A percentile compares a stretch with the other conserved stretches of the same genome.
These are phyloP conservation scores for Irpex sp. DNA, from an alignment of 1,284 basidiomycete species.

Conservation along the genomic window DNA sequence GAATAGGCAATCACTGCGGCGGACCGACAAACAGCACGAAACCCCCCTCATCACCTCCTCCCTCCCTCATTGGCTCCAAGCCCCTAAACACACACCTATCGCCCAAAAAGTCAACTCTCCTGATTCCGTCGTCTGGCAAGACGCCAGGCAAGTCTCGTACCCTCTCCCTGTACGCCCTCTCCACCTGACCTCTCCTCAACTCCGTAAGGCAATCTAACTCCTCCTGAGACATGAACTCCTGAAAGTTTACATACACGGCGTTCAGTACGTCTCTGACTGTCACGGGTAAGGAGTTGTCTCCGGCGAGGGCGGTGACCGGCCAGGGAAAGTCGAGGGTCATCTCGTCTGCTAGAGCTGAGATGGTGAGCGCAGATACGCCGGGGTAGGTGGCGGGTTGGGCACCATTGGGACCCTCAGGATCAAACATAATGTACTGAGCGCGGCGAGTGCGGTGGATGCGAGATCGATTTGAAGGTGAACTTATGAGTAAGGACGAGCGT, in stretches of 20 bases:
- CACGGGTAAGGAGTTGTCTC: constrained; percentile 36
- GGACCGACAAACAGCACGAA: constrained; percentile 51
- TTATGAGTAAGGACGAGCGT: background rate
- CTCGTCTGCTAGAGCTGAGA: constrained; percentile 49
- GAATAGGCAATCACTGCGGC: constrained; percentile 8
- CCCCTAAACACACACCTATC: constrained; percentile 50
- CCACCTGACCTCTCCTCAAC: constrained; percentile 27
- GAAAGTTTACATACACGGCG: constrained; percentile 43
- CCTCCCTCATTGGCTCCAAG: constrained; percentile 38
- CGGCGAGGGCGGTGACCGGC: constrained; percentile 42
- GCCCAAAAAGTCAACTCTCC: constrained; percentile 50
- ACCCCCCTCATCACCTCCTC: constrained; percentile 32
- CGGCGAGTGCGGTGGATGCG: too few species aligned
- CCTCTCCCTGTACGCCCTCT: constrained; percentile 28
- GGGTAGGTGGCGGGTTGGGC: constrained; percentile 58
- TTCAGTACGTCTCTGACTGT: constrained; percentile 47
- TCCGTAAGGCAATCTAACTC: constrained; percentile 33
- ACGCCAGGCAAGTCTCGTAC: constrained; percentile 11
- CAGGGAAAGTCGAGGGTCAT: constrained; percentile 42
- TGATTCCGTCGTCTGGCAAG: constrained; percentile 32
- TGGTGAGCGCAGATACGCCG: constrained; percentile 48
- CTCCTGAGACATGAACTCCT: constrained; percentile 32
- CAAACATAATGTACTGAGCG: constrained; percentile 25
- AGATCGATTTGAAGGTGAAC: background rate
- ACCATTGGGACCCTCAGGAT: constrained; percentile 35